Evolutionary conservation across 2,329 filamentous ascomycete genomes (phyloP), one percentile per base, ranked within the genome.

Genomic region (Alternaria triticimaculans): DNA sequence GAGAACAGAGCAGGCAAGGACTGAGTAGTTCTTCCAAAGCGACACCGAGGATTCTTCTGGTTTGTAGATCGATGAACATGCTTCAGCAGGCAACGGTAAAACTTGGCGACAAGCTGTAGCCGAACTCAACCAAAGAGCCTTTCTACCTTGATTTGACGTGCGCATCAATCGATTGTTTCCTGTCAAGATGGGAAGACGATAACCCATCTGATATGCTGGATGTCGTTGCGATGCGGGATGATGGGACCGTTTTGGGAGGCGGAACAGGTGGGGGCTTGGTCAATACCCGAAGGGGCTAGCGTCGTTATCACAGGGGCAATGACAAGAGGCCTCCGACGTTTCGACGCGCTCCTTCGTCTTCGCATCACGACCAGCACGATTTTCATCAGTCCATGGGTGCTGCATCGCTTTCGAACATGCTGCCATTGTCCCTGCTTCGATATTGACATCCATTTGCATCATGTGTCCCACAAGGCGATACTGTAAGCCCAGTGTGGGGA

Each of bases 1-100:
- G 50, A 41, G 14, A 25, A 63, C 10, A 30, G 30, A 4, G 51
- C 37, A 4, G 50, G 43, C 5, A 63, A 63, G 26, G 50, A 60
- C 8, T 63, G 25, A 49, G 3, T 4, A n/a, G 15, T 28, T 15
- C 5, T 51, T 33, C 4, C 2, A 28, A 3, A 11, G 1, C 28
- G 28, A 30, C 6, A 30, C 11, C 28, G 28, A 30, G 26, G 26
- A 28, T 28, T 28, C 3, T 4, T 4, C 26, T 4, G 26, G 3
- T 28, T 5, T 12, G 10, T 28, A 12, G 26, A 28, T 28, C 3
- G 5, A 49, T 49, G n/a, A n/a, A 26, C n/a, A 30, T 51, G n/a
- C n/a, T 51, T 50, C 10, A 30, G 4, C n/a, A 18, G n/a, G 21
- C 11, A 18, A 30, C 8, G 7, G 3, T 1, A 8, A n/a, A 5